Evolutionary conservation across 805 yeast species (phyloP).

Genomic region (Wickerhamomyces chaumierensis): DNA sequence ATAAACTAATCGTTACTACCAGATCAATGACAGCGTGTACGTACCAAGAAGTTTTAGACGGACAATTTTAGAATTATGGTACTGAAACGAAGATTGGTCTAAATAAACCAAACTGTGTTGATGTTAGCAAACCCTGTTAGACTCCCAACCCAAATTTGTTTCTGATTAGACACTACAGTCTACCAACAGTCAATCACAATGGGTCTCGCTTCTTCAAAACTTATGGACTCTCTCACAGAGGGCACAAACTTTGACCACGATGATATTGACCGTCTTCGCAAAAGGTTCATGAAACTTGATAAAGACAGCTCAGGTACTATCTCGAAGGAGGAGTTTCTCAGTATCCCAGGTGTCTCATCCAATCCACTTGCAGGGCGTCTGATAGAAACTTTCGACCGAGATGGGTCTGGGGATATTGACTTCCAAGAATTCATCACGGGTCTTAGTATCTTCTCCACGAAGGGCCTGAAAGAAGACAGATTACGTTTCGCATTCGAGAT

Average conservation of each 20-base stretch:
- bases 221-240: slow-evolving; percentile 61
- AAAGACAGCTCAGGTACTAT: slow-evolving; percentile 87
- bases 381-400: slow-evolving; percentile 90
- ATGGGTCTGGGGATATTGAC: slow-evolving; percentile 87
- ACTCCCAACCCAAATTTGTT: no score
- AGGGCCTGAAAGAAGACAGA: slow-evolving; percentile 72
- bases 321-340: slow-evolving; percentile 80
- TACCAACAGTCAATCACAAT: no score
- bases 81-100: no score
- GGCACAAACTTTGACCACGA: slow-evolving; percentile 83
- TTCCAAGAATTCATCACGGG: slow-evolving; percentile 90
- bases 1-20: no score
- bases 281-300: slow-evolving; percentile 91
- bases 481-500: slow-evolving; percentile 83
- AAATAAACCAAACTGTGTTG: no score
- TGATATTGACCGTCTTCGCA: slow-evolving; percentile 83
- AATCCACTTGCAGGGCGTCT: slow-evolving; percentile 86
- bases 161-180: no score
- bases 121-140: no score
- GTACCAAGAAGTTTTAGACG: no score
- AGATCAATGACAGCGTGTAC: no score
- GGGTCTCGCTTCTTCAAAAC: slow-evolving; percentile 54
- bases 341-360: slow-evolving; percentile 84
- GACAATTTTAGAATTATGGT: no score
- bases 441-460: slow-evolving; percentile 76